These are phyloP conservation scores for Heliosperma pusillum DNA, from an alignment of 148 eudicot genomes.

Conservation along the genomic window DNA sequence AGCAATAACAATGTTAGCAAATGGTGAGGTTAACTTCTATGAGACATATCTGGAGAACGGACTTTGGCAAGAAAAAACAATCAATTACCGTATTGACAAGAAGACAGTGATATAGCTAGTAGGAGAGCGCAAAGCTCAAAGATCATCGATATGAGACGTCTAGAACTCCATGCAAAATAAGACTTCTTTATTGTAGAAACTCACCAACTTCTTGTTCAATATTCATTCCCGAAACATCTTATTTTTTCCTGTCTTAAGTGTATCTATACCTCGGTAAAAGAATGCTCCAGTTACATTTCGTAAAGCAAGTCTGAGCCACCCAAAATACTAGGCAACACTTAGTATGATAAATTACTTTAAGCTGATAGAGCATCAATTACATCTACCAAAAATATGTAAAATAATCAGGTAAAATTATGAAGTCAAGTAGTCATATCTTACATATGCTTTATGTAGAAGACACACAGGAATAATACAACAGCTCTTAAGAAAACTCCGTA, in stretches of 20 bases:
- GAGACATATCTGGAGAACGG: slow-evolving; percentile 54
- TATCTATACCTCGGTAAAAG: neutral
- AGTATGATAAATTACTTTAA: neutral
- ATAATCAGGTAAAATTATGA: neutral
- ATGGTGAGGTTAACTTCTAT: slow-evolving; percentile 49
- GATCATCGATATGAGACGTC: neutral
- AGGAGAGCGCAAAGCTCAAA: neutral
- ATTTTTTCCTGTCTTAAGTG: neutral
- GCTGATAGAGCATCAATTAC: neutral
- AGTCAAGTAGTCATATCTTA: neutral
- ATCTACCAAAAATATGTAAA: neutral
- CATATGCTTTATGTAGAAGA: neutral
- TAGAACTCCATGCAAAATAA: neutral
- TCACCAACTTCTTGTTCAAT: slow-evolving; percentile 1
- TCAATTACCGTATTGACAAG: slow-evolving; percentile 37
- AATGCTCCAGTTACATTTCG: neutral
- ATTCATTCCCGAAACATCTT: slow-evolving; percentile 5
- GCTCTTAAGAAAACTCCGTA: too few relatives aligned
- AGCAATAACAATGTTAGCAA: slow-evolving; percentile 38
- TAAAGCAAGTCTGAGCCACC: neutral
- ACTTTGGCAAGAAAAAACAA: slow-evolving; percentile 49
- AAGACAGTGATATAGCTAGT: slow-evolving; percentile 9
- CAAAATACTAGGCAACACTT: neutral
- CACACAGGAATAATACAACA: neutral
- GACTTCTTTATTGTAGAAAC: neutral